Evolutionary conservation across 257 asterid genomes (phyloP), one percentile per base, ranked within the genome.

Genomic region (Fraxinus pennsylvanica): DNA sequence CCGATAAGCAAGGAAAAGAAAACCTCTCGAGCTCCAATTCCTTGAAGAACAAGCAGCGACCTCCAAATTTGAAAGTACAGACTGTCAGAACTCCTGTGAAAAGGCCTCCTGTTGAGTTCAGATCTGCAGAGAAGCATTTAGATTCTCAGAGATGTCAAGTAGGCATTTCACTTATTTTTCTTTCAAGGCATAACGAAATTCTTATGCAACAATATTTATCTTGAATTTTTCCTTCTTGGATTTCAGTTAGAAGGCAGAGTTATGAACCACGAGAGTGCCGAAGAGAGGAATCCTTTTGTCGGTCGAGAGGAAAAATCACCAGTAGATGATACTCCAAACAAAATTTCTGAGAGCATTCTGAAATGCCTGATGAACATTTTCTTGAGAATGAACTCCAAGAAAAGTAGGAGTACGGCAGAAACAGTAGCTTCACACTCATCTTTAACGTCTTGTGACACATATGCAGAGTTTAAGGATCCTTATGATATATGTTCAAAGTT

Each of bases 321-420:
- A 0, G 32, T 66, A 33, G 86, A 76, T 67, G 85, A 87, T 52
- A 80, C 75, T 79, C 97, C 97, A 52, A 94, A 92, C 71, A 85
- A 86, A 82, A 83, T 94, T 65, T 94, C 98, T 0, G 98, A 92
- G 88, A 86, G 81, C 84, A 89, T 90, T 75, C 63, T 94, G 87
- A 92, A 90, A 87, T 94, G 98, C 83, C 85, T 94, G 32, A 85
- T 81, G 81, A 88, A 79, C 72, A 85, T 94, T 22, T 91, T 90
- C 83, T 45, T 88, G 84, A 87, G 94, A 85, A 84, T 92, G 94
- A 91, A 88, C 84, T 86, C 96, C 21, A 85, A 75, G 67, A 92
- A 76, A 75, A 82, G 84, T 66, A 81, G 86, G 81, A 88, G 84
- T 73, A 80, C 76, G 17, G 73, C 82, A 66, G 95, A 91, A 74